Conservation (phyloP, 306 rosid species). For the Vicia sativa region DNA sequence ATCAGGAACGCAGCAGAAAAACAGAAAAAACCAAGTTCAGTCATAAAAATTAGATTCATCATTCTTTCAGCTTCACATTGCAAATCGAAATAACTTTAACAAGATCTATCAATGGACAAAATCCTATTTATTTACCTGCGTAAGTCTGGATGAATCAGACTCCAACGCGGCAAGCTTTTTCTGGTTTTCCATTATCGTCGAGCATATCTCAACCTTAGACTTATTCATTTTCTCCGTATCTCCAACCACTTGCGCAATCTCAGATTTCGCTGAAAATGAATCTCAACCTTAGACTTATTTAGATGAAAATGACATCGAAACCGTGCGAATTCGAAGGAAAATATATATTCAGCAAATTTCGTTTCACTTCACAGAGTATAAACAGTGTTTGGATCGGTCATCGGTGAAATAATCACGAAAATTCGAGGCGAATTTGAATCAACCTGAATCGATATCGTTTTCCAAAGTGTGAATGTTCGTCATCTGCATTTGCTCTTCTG, state of each 20-base stretch:
- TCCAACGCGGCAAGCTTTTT: conserved; percentile 59
- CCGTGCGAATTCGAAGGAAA: neutral
- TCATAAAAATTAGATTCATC: neutral
- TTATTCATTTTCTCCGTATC: conserved; percentile 59
- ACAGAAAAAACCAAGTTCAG: conserved; percentile 4
- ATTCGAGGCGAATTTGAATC: neutral
- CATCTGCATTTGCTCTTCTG: conserved; percentile 74
- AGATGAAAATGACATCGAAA: too few species aligned
- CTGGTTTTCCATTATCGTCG: conserved; percentile 67
- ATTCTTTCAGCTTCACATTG: conserved; percentile 7
- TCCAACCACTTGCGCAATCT: conserved; percentile 45
- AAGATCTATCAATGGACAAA: conserved; percentile 10
- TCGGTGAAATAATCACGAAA: neutral
- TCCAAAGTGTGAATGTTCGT: conserved; percentile 63
- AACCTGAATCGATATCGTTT: conserved; percentile 65
- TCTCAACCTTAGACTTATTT: too few species aligned
- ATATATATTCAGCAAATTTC: neutral
- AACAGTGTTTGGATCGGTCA: neutral
- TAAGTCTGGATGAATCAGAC: conserved; percentile 62
- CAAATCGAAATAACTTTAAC: conserved; percentile 1
- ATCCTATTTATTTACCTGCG: conserved; percentile 52
- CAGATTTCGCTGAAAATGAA: conserved; percentile 52
- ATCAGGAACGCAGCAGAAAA: conserved; percentile 36
- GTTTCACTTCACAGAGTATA: neutral
- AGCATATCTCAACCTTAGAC: conserved; percentile 73